These are phyloP conservation scores for Lunularia cruciata DNA, from an alignment of 225 moss, liverwort and hornwort genomes.

Conservation along the genomic window DNA sequence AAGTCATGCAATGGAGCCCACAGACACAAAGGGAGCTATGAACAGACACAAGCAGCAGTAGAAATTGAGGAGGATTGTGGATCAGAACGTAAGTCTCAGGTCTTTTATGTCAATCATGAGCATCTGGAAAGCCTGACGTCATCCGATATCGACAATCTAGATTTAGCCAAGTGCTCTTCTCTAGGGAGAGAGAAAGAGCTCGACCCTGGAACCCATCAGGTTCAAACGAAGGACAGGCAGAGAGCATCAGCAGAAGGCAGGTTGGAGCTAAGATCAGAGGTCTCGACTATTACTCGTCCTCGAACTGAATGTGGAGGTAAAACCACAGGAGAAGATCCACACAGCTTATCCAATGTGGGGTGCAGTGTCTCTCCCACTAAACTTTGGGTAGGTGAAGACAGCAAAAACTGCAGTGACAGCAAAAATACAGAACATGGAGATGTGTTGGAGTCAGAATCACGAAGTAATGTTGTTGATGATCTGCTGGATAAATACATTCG, in stretches of 20 bases:
- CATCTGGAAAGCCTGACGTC: conserved; percentile 17
- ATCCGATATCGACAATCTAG: conserved; percentile 12
- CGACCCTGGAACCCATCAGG: not conserved
- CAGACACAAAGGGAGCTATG: not conserved
- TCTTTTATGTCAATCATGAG: conserved; percentile 21
- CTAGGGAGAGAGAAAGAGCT: not conserved
- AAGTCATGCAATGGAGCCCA: not conserved
- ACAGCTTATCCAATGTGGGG: not conserved
- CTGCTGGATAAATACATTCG: conserved; percentile 30
- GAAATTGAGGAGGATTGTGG: conserved; percentile 1
- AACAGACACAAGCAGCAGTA: not conserved
- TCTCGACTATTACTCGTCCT: not conserved
- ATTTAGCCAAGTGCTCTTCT: not conserved
- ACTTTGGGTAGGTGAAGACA: not conserved
- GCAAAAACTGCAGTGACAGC: not conserved
- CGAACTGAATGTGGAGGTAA: not conserved
- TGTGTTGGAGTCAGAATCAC: not conserved
- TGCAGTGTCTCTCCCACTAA: not conserved
- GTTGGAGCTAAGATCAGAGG: conserved; percentile 6
- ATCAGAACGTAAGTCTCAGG: not conserved
- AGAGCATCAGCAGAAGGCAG: not conserved
- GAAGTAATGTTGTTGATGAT: conserved; percentile 15
- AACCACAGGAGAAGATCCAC: not conserved
- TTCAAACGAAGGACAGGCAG: not conserved
- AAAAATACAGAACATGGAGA: not conserved